phyloP scores from a whole-genome alignment of 768 basidiomycete genomes.

The Boletus vinaceobasis region DNA sequence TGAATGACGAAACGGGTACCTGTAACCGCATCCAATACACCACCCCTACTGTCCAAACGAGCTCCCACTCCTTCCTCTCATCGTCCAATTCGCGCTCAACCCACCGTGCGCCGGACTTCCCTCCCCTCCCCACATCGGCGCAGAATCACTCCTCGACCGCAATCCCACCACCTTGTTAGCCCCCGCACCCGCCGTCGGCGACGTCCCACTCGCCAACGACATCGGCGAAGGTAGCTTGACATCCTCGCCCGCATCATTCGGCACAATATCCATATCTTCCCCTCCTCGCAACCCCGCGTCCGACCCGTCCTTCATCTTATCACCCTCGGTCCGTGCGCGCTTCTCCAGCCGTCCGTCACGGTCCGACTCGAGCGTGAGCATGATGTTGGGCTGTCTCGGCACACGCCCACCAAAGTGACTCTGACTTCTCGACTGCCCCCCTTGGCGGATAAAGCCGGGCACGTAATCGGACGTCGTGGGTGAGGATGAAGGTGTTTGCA shows the following conservation, averaged over 20 bases:
- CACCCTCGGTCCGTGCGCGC: conserved; percentile 21
- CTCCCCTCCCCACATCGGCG: conserved; percentile 21
- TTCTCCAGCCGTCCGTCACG: conserved; percentile 24
- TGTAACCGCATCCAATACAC: not conserved
- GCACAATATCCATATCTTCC: conserved; percentile 27
- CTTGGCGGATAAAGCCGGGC: conserved; percentile 7
- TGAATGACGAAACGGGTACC: conserved; percentile 20
- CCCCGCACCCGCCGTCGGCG: conserved; percentile 15
- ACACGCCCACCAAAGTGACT: conserved; percentile 26
- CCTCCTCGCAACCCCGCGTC: conserved; percentile 9
- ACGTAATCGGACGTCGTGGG: conserved; percentile 25
- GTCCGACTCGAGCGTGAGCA: conserved; percentile 26
- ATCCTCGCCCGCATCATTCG: conserved; percentile 9
- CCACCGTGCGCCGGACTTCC: too few species aligned
- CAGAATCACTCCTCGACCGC: conserved; percentile 25
- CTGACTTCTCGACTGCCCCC: conserved; percentile 22
- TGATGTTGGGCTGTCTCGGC: conserved; percentile 29
- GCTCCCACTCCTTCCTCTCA: conserved; percentile 25
- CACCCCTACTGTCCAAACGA: conserved; percentile 25
- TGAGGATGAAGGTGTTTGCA: conserved; percentile 29
- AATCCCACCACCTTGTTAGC: conserved; percentile 17
- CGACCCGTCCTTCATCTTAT: not conserved
- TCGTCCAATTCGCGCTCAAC: conserved; percentile 29
- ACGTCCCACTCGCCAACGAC: conserved; percentile 14
- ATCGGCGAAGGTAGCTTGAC: conserved; percentile 22